Evolutionary conservation across 208 protist genomes (phyloP), one percentile per base, ranked within the genome.

Genomic region (Angomonas deanei): DNA sequence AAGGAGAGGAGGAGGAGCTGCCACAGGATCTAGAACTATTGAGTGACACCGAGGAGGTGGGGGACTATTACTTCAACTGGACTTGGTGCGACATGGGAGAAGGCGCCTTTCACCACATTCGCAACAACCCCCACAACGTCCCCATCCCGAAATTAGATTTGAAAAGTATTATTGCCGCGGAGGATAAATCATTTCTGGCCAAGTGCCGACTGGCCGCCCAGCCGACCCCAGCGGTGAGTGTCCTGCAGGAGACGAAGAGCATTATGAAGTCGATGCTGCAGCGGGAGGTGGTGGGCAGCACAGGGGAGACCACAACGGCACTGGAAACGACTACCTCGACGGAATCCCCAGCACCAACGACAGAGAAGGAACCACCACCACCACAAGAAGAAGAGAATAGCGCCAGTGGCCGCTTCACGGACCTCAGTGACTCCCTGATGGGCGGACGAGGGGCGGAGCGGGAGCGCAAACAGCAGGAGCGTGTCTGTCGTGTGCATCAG

Each of bases 371-470:
- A n/a, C n/a, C n/a, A n/a, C n/a, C n/a, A n/a, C n/a, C n/a, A n/a
- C n/a, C n/a, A n/a, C n/a, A n/a, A n/a, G n/a, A n/a, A n/a, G n/a
- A n/a, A n/a, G n/a, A n/a, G n/a, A 31, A 19, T 39, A 17, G 3
- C 23, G n/a, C 1, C 3, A 26, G 27, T 31, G 30, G 36, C 3
- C 32, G 1, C 17, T 64, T 70, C 31, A 70, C 58, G 0, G 70
- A 75, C 30, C 23, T 39, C n/a, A 75, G 70, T 24, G 70, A 75
- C 55, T 62, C 64, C 15, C 19, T 57, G 24, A 53, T 61, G 3
- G 55, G 54, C 0, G 64, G 64, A 3, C 34, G 70, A 31, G 70
- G 62, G 5, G 46, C 8, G 24, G 38, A 65, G 50, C 62, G 70
- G 23, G 64, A 66, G 63, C 52, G 34, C 31, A 66, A 66, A 15